Conservation (phyloP, 2,329 filamentous ascomycete species). For the Calonectria fujianensis region DNA sequence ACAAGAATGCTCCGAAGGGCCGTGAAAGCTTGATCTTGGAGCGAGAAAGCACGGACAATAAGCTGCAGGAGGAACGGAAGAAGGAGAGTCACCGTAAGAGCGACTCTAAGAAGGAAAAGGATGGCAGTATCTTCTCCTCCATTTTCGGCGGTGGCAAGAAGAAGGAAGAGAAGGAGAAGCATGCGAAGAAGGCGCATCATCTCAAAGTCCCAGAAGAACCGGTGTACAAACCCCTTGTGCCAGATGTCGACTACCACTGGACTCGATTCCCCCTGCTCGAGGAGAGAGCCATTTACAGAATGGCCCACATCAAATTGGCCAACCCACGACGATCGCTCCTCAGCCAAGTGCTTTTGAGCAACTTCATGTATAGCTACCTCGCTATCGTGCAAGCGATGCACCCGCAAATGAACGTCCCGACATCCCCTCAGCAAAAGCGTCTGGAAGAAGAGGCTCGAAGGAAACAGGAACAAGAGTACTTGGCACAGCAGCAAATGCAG, state of each 20-base stretch:
- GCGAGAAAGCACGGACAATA: constrained; percentile 82
- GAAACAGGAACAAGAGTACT: constrained; percentile 69
- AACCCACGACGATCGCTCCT: constrained; percentile 94
- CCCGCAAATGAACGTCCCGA: constrained; percentile 93
- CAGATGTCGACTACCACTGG: constrained; percentile 97
- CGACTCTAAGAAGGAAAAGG: constrained; percentile 91
- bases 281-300: constrained; percentile 96
- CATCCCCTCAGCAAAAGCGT: constrained; percentile 83
- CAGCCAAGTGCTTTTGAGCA: constrained; percentile 96
- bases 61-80: constrained; percentile 86
- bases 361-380: constrained; percentile 99
- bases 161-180: constrained; percentile 85
- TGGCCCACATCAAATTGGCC: constrained; percentile 99
- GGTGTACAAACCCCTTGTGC: constrained; percentile 80
- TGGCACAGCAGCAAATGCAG: constrained; percentile 68
- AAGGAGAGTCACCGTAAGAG: constrained; percentile 86
- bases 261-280: constrained; percentile 95
- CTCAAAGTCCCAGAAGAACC: constrained; percentile 88
- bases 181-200: constrained; percentile 83
- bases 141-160: constrained; percentile 95
- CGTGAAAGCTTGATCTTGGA: constrained; percentile 91
- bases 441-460: constrained; percentile 73
- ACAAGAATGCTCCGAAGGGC: constrained; percentile 77
- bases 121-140: constrained; percentile 93
- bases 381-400: constrained; percentile 99